phyloP scores from a whole-genome alignment of 208 protist species.

The Leishmania braziliensis region DNA sequence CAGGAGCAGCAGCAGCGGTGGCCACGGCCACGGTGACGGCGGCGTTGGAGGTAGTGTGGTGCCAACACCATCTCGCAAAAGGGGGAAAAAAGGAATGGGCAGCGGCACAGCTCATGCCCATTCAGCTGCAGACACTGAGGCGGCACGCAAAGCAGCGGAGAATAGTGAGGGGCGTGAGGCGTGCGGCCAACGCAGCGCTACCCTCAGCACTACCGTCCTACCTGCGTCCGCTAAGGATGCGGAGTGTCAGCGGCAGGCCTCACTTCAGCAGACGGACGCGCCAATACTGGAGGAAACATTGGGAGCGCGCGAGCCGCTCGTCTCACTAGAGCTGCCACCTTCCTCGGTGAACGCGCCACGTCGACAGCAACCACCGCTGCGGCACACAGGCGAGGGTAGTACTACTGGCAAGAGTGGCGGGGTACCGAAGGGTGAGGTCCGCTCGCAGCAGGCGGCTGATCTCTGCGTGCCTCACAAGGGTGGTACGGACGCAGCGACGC shows the following conservation, averaged over 20 bases:
- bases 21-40: not conserved
- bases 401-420: not conserved
- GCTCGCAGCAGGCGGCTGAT: not conserved
- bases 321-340: not conserved
- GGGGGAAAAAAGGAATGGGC: constrained; percentile 10
- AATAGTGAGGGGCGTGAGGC: not conserved
- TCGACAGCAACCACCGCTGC: not conserved
- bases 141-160: not conserved
- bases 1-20: constrained; percentile 17
- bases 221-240: not conserved
- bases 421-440: not conserved
- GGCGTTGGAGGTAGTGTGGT: constrained; percentile 1
- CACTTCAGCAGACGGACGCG: not conserved
- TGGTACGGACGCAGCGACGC: not conserved
- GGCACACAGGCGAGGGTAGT: not conserved
- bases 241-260: not conserved
- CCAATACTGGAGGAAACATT: not conserved
- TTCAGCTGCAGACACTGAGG: constrained; percentile 9
- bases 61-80: constrained; percentile 19
- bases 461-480: not conserved
- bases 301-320: not conserved
- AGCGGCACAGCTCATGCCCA: constrained; percentile 11
- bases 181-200: not conserved
- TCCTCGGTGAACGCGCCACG: not conserved
- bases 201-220: not conserved